Percentiles rank a stretch among this genome's conserved stretches.
Conservation (phyloP, 2,329 filamentous ascomycete species). For the Penicillium aurantiogriseum region DNA sequence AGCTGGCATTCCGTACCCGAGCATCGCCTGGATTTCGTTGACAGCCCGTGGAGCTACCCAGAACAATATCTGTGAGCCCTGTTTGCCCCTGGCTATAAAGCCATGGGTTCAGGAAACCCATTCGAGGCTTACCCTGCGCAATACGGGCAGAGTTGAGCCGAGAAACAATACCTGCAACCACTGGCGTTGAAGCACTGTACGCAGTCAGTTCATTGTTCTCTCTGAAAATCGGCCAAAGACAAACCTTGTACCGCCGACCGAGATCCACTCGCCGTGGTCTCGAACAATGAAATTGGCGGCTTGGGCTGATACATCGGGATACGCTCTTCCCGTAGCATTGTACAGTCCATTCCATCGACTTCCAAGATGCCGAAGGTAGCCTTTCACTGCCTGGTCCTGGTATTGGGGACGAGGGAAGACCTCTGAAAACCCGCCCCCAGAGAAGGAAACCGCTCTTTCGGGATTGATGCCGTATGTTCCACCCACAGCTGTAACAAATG, state of each 20-base stretch:
- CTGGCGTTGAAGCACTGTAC: slow-evolving; percentile 57
- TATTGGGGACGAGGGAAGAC: slow-evolving; percentile 50
- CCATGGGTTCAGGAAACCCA: slow-evolving; percentile 64
- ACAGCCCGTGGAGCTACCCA: slow-evolving; percentile 50
- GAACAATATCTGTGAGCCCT: slow-evolving; percentile 51
- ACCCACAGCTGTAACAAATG: slow-evolving; percentile 63
- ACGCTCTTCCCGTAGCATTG: slow-evolving; percentile 55
- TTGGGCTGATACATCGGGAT: slow-evolving; percentile 63
- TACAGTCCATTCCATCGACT: slow-evolving; percentile 48
- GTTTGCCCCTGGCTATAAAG: slow-evolving; percentile 50
- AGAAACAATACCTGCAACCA: slow-evolving; percentile 62
- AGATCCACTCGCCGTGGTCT: slow-evolving; percentile 36
- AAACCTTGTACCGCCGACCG: slow-evolving; percentile 50
- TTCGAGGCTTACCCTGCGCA: slow-evolving; percentile 50
- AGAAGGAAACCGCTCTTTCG: slow-evolving; percentile 56
- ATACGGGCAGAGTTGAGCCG: slow-evolving; percentile 65
- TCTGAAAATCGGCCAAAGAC: slow-evolving; percentile 8
- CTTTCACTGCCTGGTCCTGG: slow-evolving; percentile 46
- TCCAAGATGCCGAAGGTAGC: slow-evolving; percentile 45
- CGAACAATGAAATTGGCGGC: slow-evolving; percentile 43
- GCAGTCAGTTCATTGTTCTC: slow-evolving; percentile 13
- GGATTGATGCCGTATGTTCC: slow-evolving; percentile 55
- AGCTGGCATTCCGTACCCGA: slow-evolving; percentile 47
- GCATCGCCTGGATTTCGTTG: slow-evolving; percentile 36
- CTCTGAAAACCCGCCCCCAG: slow-evolving; percentile 51